Evolutionary conservation across 192 early-diverging fungal genomes (phyloP).

Genomic region (Linnemannia zychae): DNA sequence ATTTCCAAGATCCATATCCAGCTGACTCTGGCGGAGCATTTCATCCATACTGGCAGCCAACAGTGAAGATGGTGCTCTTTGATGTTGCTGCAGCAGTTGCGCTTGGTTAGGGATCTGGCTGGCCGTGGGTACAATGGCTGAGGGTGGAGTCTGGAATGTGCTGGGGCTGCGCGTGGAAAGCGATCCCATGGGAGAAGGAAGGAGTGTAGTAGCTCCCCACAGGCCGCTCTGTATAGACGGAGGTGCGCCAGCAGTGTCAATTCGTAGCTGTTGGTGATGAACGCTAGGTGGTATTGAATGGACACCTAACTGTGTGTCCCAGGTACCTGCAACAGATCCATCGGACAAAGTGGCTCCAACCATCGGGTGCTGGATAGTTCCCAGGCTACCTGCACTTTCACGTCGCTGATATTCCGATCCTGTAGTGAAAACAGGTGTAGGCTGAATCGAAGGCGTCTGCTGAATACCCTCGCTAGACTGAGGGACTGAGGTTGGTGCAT

Average conservation of each 20-base stretch:
- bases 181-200: neutral
- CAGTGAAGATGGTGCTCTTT: neutral
- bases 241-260: neutral
- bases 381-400: neutral
- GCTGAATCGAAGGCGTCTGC: neutral
- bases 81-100: neutral
- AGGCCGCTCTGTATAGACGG: neutral
- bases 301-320: neutral
- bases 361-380: neutral
- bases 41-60: constrained; percentile 15
- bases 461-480: neutral
- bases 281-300: neutral
- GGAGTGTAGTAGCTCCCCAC: neutral
- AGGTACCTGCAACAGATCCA: neutral
- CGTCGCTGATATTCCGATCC: neutral
- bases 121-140: neutral
- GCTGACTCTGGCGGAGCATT: constrained; percentile 30
- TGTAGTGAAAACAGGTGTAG: neutral
- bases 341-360: neutral
- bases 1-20: constrained; percentile 20
- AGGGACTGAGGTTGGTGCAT: neutral
- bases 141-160: neutral
- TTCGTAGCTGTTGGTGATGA: neutral
- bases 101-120: neutral
- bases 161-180: neutral